phyloP scores from a whole-genome alignment of 352 stramenopile genomes.

The Thalassiosira pacifica region DNA sequence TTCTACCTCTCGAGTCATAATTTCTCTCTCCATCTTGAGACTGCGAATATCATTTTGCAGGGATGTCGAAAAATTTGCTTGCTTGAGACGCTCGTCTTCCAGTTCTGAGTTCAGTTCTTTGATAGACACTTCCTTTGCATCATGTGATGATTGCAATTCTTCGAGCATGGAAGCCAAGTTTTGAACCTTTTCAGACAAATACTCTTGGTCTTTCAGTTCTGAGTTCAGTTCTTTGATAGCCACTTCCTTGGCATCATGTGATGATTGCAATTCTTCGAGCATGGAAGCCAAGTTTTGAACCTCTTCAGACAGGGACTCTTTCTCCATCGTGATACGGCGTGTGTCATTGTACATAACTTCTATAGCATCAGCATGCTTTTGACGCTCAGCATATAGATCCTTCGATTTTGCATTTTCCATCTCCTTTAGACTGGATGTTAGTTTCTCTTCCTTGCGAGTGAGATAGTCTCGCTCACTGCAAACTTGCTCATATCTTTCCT shows the following conservation, averaged over 20 bases:
- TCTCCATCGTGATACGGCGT: constrained; percentile 7
- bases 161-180: background rate
- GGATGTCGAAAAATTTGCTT: background rate
- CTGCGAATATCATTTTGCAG: constrained; percentile 32
- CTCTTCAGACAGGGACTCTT: background rate
- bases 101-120: constrained; percentile 7
- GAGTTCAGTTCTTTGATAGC: constrained; percentile 26
- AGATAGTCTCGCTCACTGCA: constrained; percentile 46
- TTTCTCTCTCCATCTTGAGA: constrained; percentile 33
- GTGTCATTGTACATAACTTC: constrained; percentile 12
- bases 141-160: constrained; percentile 6
- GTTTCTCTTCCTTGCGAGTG: constrained; percentile 13
- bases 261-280: constrained; percentile 4
- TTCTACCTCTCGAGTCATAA: constrained; percentile 1
- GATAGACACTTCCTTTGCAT: background rate
- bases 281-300: background rate
- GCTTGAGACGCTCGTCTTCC: constrained; percentile 1
- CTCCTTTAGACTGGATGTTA: constrained; percentile 9
- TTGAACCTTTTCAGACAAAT: background rate
- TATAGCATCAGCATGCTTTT: constrained; percentile 6
- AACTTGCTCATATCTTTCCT: constrained; percentile 25
- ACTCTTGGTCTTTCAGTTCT: background rate
- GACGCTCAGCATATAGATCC: constrained; percentile 12
- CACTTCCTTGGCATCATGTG: background rate
- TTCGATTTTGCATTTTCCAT: constrained; percentile 1